Base-by-base conservation (phyloP, 2,329 filamentous ascomycete species). In the Colletotrichum orbiculare region DNA sequence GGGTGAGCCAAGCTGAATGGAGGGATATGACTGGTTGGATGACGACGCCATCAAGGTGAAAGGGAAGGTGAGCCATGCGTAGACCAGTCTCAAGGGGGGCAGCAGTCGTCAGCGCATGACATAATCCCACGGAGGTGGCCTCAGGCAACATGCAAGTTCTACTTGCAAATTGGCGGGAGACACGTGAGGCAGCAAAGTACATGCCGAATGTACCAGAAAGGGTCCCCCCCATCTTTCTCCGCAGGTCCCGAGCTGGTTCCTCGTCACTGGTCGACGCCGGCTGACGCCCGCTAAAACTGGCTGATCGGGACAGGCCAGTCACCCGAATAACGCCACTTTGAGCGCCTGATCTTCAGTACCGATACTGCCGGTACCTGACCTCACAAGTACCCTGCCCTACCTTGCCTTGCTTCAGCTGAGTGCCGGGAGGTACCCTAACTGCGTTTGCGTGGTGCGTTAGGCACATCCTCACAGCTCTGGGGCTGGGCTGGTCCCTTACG, bases 241-340 rank as follows among this genome's bases (percentile, higher is more conserved):
- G 56, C 45, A 64, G 38, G 56, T 60, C 60, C 61, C 61, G 61
- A 13, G 11, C 45, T 60, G 49, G 60, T 64, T 55, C 53, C 43
- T 54, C 43, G 17, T 17, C 37, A 49, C 35, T 10, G 37, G 15
- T 15, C 25, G 6, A 35, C 13, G 15, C 33, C 15, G 45, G 45
- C 45, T 35, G 42, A 46, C 8, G n/a, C 45, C 57, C 9, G 38
- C 62, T 35, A 55, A 52, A 43, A n/a, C n/a, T 2, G 34, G 46
- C 11, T 12, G 46, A 34, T 8, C 0, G 52, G 15, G 35, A 65
- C 62, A 58, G 34, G 17, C 47, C 48, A 59, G 60, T 54, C 54
- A 49, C 60, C 60, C 43, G 42, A 37, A 54, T 43, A 9, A 8
- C 33, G 38, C 52, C 46, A 25, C 25, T 25, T 2, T 25, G 25